These are phyloP conservation scores for Diplocarpon rosae DNA, from an alignment of 2,329 filamentous ascomycete genomes.

Conservation along the genomic window DNA sequence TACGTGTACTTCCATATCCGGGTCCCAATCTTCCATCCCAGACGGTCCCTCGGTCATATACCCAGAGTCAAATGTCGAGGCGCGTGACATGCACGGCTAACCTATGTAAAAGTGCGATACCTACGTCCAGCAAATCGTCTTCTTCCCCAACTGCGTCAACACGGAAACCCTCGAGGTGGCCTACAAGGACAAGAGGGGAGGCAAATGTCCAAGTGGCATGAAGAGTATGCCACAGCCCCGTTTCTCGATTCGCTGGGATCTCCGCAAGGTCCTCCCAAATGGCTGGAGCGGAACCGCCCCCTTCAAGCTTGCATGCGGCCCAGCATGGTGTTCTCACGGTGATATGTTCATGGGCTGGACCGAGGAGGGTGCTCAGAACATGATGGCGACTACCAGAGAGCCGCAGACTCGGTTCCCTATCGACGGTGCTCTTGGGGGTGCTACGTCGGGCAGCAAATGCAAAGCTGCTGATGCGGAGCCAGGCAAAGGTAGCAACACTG, in stretches of 20 bases:
- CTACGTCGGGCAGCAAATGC: neutral
- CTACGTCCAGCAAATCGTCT: slow-evolving; percentile 34
- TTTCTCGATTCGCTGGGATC: slow-evolving; percentile 37
- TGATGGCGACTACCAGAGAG: slow-evolving; percentile 29
- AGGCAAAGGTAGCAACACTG: too few relatives aligned
- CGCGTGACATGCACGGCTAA: too few relatives aligned
- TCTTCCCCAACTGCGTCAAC: slow-evolving; percentile 35
- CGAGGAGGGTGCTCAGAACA: slow-evolving; percentile 31
- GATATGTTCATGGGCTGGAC: slow-evolving; percentile 40
- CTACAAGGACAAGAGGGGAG: slow-evolving; percentile 21
- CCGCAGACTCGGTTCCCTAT: slow-evolving; percentile 17
- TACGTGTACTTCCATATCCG: too few relatives aligned
- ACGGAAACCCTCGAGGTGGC: slow-evolving; percentile 26
- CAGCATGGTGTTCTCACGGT: slow-evolving; percentile 12
- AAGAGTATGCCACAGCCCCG: slow-evolving; percentile 37
- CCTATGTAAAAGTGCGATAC: slow-evolving; percentile 26
- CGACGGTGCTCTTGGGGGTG: slow-evolving; percentile 19
- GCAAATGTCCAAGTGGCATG: slow-evolving; percentile 33
- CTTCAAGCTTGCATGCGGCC: slow-evolving; percentile 33
- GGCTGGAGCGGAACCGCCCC: slow-evolving; percentile 36
- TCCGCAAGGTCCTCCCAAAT: slow-evolving; percentile 32
- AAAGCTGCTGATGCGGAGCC: neutral
- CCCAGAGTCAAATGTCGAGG: too few relatives aligned
- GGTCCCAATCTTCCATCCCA: too few relatives aligned
- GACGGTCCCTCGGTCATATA: too few relatives aligned